Conservation (phyloP, 371 early-diverging fungal genomes). For the Mucor velutinosus region DNA sequence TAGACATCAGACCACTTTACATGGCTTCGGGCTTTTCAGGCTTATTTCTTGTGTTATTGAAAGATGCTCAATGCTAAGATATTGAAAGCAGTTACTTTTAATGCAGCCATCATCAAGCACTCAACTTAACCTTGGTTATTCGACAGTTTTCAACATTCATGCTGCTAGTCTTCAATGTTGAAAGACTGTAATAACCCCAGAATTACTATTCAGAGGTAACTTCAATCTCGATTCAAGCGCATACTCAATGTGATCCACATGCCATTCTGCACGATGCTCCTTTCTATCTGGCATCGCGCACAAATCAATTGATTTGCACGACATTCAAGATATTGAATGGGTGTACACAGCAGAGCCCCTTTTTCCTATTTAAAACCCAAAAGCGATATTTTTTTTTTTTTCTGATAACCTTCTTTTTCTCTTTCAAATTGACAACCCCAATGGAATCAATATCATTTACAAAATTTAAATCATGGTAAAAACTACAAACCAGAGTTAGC, state of each 20-base stretch:
- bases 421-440: neutral
- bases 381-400: neutral
- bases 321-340: neutral
- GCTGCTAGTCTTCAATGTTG: no score
- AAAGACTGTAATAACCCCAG: no score
- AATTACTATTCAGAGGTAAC: neutral
- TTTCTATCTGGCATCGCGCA: neutral
- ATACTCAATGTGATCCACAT: neutral
- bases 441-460: constrained; percentile 4
- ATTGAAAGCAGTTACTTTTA: no score
- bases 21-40: no score
- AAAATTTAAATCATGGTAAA: constrained; percentile 5
- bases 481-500: neutral
- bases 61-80: no score
- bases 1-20: no score
- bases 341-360: neutral
- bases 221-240: neutral
- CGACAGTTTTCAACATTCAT: no score
- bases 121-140: no score
- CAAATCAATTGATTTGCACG: neutral
- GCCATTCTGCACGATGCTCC: neutral
- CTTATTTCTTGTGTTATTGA: no score
- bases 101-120: no score
- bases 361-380: neutral
- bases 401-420: neutral